Base-by-base conservation (phyloP, 345 rosid genomes). In the Sisymbrium altissimum region DNA sequence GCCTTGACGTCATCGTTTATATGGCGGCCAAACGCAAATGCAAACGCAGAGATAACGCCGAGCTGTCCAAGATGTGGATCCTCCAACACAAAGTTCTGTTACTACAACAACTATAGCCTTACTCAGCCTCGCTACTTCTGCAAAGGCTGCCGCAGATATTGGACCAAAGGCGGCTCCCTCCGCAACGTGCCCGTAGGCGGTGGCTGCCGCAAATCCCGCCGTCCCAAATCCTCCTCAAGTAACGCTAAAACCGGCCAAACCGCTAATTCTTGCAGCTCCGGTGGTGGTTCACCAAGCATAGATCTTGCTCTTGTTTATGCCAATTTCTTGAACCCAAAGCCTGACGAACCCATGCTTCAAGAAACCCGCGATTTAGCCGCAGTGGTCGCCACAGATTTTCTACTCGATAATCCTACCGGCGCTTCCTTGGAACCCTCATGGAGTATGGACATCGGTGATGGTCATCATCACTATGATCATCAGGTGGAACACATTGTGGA, bases 31-130 rank as follows among this genome's bases (percentile, higher is more conserved):
- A 77, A 66, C 77, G 72, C 76, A 62, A 70, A 57, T 50, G 59
- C 72, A 55, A 76, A 56, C 71, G 66, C 66, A n/a, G 81, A 71
- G 64, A 71, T 77, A 58, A 71, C 73, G 6, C 81, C 77, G 3
- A 77, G 81, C 25, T 77, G 81, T 66, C 81, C 77, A 49, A 50
- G 81, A 46, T 77, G 81, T 77, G 81, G 81, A 65, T 77, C 81
- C 0, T 77, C 73, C 40, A 77, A 71, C 50, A 77, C 81, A 23
- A 77, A 77, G 77, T 77, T 77, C 35, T 77, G 81, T 66, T 77
- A 77, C 46, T 77, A 77, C 77, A 77, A 77, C 68, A 77, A 77
- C 68, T 77, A 77, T 58, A 77, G 81, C 64, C 73, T 77, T 18
- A 71, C 81, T 65, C 81, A 77, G 25, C 81, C 81, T 36, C 81